Evolutionary conservation across 2,329 filamentous ascomycete species (phyloP), one percentile per base, ranked within the genome.

Genomic region (Fusarium torulosum): DNA sequence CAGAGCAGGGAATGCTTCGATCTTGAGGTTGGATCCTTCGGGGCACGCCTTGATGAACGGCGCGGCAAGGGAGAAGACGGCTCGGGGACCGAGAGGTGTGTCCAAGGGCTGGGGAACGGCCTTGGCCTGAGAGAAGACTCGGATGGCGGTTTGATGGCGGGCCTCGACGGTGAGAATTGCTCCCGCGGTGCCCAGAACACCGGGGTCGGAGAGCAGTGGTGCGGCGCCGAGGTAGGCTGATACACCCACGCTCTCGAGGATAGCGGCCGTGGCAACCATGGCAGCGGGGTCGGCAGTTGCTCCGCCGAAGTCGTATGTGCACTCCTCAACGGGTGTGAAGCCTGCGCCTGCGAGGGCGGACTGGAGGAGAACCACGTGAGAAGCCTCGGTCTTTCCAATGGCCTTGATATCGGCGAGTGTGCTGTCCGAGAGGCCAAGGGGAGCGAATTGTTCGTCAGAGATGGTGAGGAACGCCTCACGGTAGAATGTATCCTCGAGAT

Each of bases 271-370:
- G 49, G 84, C 86, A 37, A 94, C 85, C 88, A 94, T 93, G 74
- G 81, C 80, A 21, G 82, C 81, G 46, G 89, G 89, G 71, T 88
- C 85, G 50, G 87, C 88, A 77, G 91, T 88, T 70, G 82, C 83
- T 74, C 93, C 93, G 79, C 90, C 86, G 75, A 94, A 94, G 81
- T 91, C 86, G 82, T 94, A 94, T 53, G 82, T 81, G 85, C 91
- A 93, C 8, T 88, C 84, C 76, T 86, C 81, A 7, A 93, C 90
- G 29, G 91, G 90, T 73, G 86, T 81, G 60, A 86, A 83, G 63
- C 90, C 90, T 41, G 84, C 85, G 66, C 85, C 84, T 13, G 87
- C 85, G 33, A 73, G 66, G 20, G 71, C 67, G 6, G 64, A 82
- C 70, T 87, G 85, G 37, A 81, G 73, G 54, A 79, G 72, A 9